Base-by-base conservation (phyloP, 305 asterid genomes). In the Rubia balearica region DNA sequence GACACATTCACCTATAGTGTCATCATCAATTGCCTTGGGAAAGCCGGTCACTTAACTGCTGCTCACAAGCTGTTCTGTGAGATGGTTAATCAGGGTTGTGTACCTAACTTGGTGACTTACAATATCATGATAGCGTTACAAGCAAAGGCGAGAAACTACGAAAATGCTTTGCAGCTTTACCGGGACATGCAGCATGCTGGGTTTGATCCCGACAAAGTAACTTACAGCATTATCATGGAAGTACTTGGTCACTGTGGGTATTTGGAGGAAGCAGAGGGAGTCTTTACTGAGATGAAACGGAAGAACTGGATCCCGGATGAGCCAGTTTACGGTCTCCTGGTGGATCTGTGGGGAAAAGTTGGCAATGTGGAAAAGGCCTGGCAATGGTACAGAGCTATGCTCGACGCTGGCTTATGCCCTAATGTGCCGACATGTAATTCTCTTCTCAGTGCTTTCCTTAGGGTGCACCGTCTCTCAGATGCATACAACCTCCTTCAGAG, bases 301-400 rank as follows among this genome's bases (percentile, higher is more conserved):
- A 93, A 85, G 80, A 89, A 91, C 55, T 93, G 97, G 97, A 81
- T 93, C n/a, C 98, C 98, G 0, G 98, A 93, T 46, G 98, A 93
- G 81, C 97, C 97, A 2, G 96, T 87, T 56, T 93, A 93, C 41
- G 98, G 98, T 41, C 96, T 93, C 71, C 85, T 91, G 9, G 97
- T 93, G 19, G 97, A 91, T 79, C 56, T 93, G 60, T 93, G 97
- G 96, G 98, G 98, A 16, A 93, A 93, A 76, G 80, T 93, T 1
- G 97, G 98, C 17, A 85, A 93, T 55, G 90, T 83, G 0, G 97
- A 91, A 72, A 93, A 90, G 81, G 98, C 98, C 60, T 79, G 92
- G 90, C 87, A 76, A 41, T 93, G 98, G 98, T 93, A 93, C 45
- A 86, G 71, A 36, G 87, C 96, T n/a, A 93, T 93, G 98, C 89